Base-by-base conservation (phyloP, 441 rosid species). In the Lepidium campestre region DNA sequence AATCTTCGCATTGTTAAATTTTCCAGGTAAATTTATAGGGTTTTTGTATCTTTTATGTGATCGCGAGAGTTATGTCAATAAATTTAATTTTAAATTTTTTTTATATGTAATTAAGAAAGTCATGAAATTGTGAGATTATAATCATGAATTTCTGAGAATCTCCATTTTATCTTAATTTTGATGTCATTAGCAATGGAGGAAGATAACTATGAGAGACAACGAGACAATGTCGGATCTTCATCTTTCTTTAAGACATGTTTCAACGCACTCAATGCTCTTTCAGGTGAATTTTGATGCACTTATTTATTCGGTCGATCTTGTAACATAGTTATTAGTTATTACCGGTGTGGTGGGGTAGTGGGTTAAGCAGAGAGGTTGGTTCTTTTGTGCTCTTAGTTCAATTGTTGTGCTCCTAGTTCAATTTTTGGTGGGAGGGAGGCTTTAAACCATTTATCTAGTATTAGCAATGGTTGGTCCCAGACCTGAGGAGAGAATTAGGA, bases 191-290 rank as follows among this genome's bases (percentile, higher is more conserved):
- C 27, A 47, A 63, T 71, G 75, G 75, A 71, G 46, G 75, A 71
- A 55, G 62, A 55, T 70, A 70, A 54, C 41, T 7, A 45, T 5
- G 65, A 62, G 40, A 36, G 29, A 36, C 31, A 56, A 45, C 17
- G 10, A 32, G 67, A 72, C 23, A 60, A 57, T 17, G 67, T 34
- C 0, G 55, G 71, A 40, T 32, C 72, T 52, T 65, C 71, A 5
- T 72, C 76, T 22, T 52, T 65, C 57, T 57, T 42, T 2, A 58
- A 65, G 52, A 65, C 72, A 3, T 57, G 67, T 23, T 65, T 72
- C 67, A 72, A 72, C 42, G 57, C 76, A 15, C 71, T 66, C 18
- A 72, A 72, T 40, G 71, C 72, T 41, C 65, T 72, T 48, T 65
- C 76, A 65, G 76, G 72, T 72, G 41, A 13, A 3, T 44, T 17